These are phyloP conservation scores for Quercus lobata DNA, from an alignment of 331 rosid species.

Conservation along the genomic window DNA sequence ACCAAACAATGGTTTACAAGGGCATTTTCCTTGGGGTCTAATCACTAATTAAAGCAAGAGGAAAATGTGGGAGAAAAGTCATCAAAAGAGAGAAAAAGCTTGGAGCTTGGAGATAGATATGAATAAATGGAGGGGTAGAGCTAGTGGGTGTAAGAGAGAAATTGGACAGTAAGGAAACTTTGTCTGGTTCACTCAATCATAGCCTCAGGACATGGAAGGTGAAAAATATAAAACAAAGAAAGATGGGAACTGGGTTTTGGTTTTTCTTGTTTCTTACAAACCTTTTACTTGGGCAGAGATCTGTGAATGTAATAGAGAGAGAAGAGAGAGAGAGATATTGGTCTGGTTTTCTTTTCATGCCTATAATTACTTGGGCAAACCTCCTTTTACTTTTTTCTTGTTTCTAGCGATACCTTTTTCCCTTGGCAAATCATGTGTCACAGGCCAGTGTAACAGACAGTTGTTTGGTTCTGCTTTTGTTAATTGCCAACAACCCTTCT, in stretches of 20 bases:
- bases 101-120: conserved; percentile 41
- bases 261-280: conserved; percentile 22
- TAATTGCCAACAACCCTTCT: conserved; percentile 35
- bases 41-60: conserved; percentile 7
- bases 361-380: conserved; percentile 39
- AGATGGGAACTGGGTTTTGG: conserved; percentile 17
- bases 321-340: conserved; percentile 10
- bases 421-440: conserved; percentile 57
- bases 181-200: conserved; percentile 59
- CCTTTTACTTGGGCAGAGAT: conserved; percentile 37
- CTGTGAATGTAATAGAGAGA: conserved; percentile 14
- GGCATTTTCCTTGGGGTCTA: conserved; percentile 25
- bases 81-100: conserved; percentile 2
- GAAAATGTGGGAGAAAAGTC: conserved; percentile 12
- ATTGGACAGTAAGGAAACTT: conserved; percentile 34
- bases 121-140: background rate
- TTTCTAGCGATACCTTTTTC: conserved; percentile 49
- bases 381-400: conserved; percentile 39
- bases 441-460: conserved; percentile 40
- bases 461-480: conserved; percentile 33
- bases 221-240: background rate
- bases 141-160: conserved; percentile 9
- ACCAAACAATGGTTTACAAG: conserved; percentile 25
- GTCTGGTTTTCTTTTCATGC: conserved; percentile 23
- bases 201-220: conserved; percentile 41